Conservation (phyloP, 176 grass and related monocot genomes). For the barley (Hordeum vulgare) region MorexV3_pseudomolecules_assembly NC_058519.1:146769893-146770392, state of each 20-base stretch:
- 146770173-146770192: constrained; percentile 99
- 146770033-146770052: constrained; percentile 83
- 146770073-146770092: constrained; percentile 88
- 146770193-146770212: constrained; percentile 70
- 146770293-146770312: constrained; percentile 73
- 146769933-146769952: constrained; percentile 98
- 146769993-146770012: constrained; percentile 20
- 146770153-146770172: constrained; percentile 54
- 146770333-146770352: constrained; percentile 95
- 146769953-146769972: constrained; percentile 70
- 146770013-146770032: constrained; percentile 48
- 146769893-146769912: constrained; percentile 8
- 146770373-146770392: constrained; percentile 90
- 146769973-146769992: constrained; percentile 46
- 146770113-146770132: constrained; percentile 90
- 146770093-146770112: constrained; percentile 71
- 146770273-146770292: constrained; percentile 69
- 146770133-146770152: constrained; percentile 72
- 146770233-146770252: constrained; percentile 96
- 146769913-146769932: constrained; percentile 73
- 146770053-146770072: constrained; percentile 96
- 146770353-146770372: constrained; percentile 97
- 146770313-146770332: constrained; percentile 84
- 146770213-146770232: constrained; percentile 76
- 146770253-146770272: constrained; percentile 89